Evolutionary conservation across 208 protist genomes (phyloP), one percentile per base, ranked within the genome.

Genomic region (Tritrichomonas musculus): DNA sequence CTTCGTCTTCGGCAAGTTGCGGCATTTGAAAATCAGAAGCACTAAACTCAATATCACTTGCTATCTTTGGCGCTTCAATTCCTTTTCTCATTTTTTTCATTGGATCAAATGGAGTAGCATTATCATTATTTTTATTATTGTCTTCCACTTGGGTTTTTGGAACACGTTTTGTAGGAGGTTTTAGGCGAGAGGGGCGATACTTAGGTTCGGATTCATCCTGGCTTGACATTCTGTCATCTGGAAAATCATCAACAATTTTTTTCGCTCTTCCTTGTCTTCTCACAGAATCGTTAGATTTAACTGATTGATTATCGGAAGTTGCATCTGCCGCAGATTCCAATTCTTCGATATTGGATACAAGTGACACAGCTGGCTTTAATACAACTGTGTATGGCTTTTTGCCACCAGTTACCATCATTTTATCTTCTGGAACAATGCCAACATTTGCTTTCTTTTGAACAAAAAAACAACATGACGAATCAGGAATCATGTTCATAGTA

Each of bases 351-450:
- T n/a, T n/a, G 36, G 73, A 84, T 25, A 84, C 44, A 25, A 84
- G 36, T 33, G 73, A 84, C 13, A 84, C 73, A 33, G 73, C 44
- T 84, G 73, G 73, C 44, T 84, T 84, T 53, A 84, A 53, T 4
- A 53, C 25, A 20, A 84, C 44, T 53, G 9, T 84, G 20, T 47
- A 11, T 33, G 44, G 36, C 22, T 84, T 84, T 22, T 84, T 84
- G 1, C 73, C 73, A 53, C 73, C 44, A 33, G 27, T 20, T 17
- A 84, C 30, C 9, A 84, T 8, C 25, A 84, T 84, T 47, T 47
- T 22, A 53, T 84, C 73, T 47, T 84, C 73, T n/a, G 73, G 73
- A 84, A 84, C 73, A 25, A 84, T 84, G 0, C 73, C 44, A 33
- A 84, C 73, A n/a, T 84, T 84, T 2, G 73, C 3, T 53, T 44